phyloP scores from a whole-genome alignment of 805 yeast genomes.

The Candida qinlingensis region DNA sequence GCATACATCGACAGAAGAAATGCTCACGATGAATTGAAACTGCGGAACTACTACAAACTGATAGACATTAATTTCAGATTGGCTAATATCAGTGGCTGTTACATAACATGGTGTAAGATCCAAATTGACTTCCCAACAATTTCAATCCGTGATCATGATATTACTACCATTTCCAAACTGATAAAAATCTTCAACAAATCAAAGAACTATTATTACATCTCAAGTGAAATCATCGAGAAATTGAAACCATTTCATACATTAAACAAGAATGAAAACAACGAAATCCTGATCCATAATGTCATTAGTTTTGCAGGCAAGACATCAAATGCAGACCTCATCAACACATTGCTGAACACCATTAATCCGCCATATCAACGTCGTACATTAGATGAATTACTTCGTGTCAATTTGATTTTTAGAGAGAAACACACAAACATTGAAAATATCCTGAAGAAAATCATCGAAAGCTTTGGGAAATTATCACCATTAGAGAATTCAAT shows the following conservation, averaged over 20 bases:
- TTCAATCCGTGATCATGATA: conserved; percentile 15
- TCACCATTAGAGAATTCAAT: conserved; percentile 15
- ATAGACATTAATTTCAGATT: conserved; percentile 13
- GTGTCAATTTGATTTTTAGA: conserved; percentile 14
- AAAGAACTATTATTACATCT: conserved; percentile 7
- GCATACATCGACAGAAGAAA: not conserved
- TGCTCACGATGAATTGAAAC: not conserved
- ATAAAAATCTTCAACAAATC: conserved; percentile 13
- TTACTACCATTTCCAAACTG: conserved; percentile 10
- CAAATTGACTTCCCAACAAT: conserved; percentile 7
- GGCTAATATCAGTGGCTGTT: conserved; percentile 19
- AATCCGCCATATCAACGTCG: conserved; percentile 14
- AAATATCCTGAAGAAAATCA: conserved; percentile 15
- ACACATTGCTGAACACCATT: conserved; percentile 9
- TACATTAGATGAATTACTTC: conserved; percentile 13
- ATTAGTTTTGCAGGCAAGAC: conserved; percentile 9
- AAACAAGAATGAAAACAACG: not conserved
- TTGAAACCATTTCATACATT: conserved; percentile 15
- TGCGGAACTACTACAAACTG: conserved; percentile 9
- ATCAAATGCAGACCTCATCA: conserved; percentile 12
- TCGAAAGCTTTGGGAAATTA: conserved; percentile 12
- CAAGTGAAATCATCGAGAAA: conserved; percentile 15
- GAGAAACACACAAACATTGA: conserved; percentile 17
- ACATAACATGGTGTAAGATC: conserved; percentile 17
- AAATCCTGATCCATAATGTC: conserved; percentile 9